Base-by-base conservation (phyloP, 148 eudicot species). In the Vaccinium vitisidaea region DNA sequence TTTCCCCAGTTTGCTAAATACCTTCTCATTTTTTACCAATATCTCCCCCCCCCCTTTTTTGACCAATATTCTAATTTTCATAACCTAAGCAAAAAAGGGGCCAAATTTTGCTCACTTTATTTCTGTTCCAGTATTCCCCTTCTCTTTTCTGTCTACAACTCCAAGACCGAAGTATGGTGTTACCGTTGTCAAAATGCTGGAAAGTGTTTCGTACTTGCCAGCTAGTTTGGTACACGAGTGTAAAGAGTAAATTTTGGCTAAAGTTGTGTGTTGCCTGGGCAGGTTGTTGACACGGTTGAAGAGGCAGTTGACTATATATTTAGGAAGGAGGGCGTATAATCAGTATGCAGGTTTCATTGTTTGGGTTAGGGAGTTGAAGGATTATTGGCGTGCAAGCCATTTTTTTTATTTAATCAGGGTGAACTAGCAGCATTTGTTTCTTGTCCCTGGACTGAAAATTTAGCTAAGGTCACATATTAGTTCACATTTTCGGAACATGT, bases 261-360 rank as follows among this genome's bases (percentile, higher is more conserved):
- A 76, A 48, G 80, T 76, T 76, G 58, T 13, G 25, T 52, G 59
- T 53, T 53, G 59, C 43, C 8, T 52, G 18, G 87, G 84, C 89
- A 96, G 99, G 98, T 93, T 48, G 97, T 96, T 70, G 97, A 96
- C 87, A 92, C 92, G 0, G 99, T 96, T 65, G 95, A 92, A 69
- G 94, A 96, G 77, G 99, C 99, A 56, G 98, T 96, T 55, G 90
- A 96, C 88, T 94, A 80, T 87, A 93, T 96, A 73, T 83, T 96
- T 84, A 89, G 89, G 61, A 96, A 86, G 89, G 99, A 94, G 84
- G 56, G 83, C 83, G 84, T 83, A 74, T 82, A 19, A 83, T 75
- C 48, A 10, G 58, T 23, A 61, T 5, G 5, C 23, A 63, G 69
- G 23, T 46, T 74, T 18, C 52, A 46, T 46, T 19, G 32, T 49